Evolutionary conservation across 805 yeast species (phyloP).

Genomic region (Hanseniaspora meyeri): DNA sequence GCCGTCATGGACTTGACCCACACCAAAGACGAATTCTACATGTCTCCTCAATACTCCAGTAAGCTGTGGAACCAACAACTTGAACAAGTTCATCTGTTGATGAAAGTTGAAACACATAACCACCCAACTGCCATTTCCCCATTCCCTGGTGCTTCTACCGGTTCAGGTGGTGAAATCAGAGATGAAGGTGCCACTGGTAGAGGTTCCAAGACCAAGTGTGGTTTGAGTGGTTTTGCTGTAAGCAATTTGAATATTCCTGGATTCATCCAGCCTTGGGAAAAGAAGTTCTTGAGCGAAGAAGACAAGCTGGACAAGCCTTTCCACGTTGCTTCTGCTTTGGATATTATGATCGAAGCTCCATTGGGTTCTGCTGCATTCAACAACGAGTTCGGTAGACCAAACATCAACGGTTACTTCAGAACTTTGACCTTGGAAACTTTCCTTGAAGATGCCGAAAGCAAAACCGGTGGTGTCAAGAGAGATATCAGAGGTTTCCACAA

Average conservation of each 20-base stretch:
- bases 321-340: constrained; percentile 86
- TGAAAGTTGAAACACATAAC: constrained; percentile 96
- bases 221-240: constrained; percentile 84
- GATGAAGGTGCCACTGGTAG: constrained; percentile 99
- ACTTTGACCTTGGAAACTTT: constrained; percentile 61
- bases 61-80: constrained; percentile 60
- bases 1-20: constrained; percentile 53
- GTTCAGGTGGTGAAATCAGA: constrained; percentile 99
- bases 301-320: constrained; percentile 70
- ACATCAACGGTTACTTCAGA: constrained; percentile 91
- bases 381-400: constrained; percentile 97
- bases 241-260: constrained; percentile 82
- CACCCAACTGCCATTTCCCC: constrained; percentile 99
- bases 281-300: constrained; percentile 18
- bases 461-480: constrained; percentile 29
- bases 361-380: constrained; percentile 96
- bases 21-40: constrained; percentile 66
- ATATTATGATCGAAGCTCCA: constrained; percentile 95
- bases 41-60: constrained; percentile 62
- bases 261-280: constrained; percentile 89
- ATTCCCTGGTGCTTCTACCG: constrained; percentile 98
- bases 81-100: constrained; percentile 77
- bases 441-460: constrained; percentile 44
- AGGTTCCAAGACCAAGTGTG: constrained; percentile 95
- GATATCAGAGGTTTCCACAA: constrained; percentile 94